Conservation (phyloP, 345 rosid species). For the Salix udensis region DNA sequence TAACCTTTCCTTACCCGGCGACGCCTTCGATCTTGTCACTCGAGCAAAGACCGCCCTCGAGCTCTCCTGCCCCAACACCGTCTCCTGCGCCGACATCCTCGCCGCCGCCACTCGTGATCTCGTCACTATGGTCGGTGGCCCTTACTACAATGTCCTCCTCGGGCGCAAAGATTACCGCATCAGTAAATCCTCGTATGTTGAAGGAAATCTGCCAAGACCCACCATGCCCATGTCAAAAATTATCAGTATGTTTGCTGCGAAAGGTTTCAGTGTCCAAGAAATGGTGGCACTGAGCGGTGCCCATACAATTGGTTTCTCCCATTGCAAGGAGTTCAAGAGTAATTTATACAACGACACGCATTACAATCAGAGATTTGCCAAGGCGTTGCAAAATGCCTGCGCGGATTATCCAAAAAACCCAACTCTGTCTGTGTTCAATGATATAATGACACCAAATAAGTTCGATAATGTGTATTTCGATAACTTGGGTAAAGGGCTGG, state of each 20-base stretch:
- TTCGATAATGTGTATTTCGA: constrained; percentile 82
- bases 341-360: constrained; percentile 41
- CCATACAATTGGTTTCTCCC: constrained; percentile 89
- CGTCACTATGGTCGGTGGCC: constrained; percentile 37
- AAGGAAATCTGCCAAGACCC: constrained; percentile 60
- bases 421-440: constrained; percentile 79
- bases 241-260: constrained; percentile 46
- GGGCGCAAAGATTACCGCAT: constrained; percentile 68
- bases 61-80: constrained; percentile 72
- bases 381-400: constrained; percentile 62
- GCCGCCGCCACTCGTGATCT: constrained; percentile 80
- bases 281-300: constrained; percentile 90
- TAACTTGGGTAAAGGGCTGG: constrained; percentile 76
- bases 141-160: constrained; percentile 57
- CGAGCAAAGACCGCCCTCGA: constrained; percentile 83
- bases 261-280: constrained; percentile 68
- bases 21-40: constrained; percentile 26
- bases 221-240: constrained; percentile 48
- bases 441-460: constrained; percentile 80
- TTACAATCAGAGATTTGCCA: constrained; percentile 71
- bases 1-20: constrained; percentile 34
- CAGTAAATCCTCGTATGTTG: constrained; percentile 46
- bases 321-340: constrained; percentile 68
- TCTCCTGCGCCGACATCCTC: constrained; percentile 89
- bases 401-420: constrained; percentile 53